Percentiles rank a stretch among this genome's conserved stretches.
Evolutionary conservation across 2,329 filamentous ascomycete genomes (phyloP).

Genomic region (Zymoseptoria tritici): DNA sequence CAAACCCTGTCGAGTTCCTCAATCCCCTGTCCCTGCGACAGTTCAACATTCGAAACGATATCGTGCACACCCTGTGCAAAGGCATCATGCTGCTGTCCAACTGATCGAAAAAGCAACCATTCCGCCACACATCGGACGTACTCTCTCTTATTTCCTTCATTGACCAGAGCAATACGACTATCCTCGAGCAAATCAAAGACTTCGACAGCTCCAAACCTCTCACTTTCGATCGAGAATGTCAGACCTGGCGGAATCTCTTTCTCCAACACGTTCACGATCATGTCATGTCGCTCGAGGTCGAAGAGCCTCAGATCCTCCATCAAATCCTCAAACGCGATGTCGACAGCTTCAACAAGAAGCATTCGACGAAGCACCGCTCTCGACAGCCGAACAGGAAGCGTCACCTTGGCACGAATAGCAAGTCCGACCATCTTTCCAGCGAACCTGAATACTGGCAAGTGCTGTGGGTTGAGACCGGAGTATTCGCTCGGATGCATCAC

Average conservation of each 20-base stretch:
- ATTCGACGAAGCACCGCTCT: neutral
- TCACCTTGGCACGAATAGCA: neutral
- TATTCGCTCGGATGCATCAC: neutral
- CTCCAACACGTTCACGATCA: neutral
- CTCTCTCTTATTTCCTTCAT: neutral
- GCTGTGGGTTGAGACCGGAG: neutral
- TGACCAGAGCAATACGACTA: neutral
- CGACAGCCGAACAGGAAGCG: neutral
- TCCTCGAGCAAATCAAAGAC: neutral
- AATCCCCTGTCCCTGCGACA: neutral
- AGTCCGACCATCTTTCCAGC: neutral
- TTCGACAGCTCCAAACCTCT: neutral
- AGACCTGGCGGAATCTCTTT: neutral
- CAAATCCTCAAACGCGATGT: neutral
- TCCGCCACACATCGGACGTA: neutral
- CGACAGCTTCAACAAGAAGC: neutral
- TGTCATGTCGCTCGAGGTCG: neutral
- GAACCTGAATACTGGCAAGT: neutral
- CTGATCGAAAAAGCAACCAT: neutral
- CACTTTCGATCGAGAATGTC: neutral
- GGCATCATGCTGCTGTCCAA: neutral
- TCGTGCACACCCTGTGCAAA: neutral
- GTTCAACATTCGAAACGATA: neutral
- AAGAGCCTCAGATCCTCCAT: neutral
- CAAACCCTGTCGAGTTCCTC: neutral